Evolutionary conservation across 345 rosid species (phyloP).

Genomic region (Combretum micranthum): DNA sequence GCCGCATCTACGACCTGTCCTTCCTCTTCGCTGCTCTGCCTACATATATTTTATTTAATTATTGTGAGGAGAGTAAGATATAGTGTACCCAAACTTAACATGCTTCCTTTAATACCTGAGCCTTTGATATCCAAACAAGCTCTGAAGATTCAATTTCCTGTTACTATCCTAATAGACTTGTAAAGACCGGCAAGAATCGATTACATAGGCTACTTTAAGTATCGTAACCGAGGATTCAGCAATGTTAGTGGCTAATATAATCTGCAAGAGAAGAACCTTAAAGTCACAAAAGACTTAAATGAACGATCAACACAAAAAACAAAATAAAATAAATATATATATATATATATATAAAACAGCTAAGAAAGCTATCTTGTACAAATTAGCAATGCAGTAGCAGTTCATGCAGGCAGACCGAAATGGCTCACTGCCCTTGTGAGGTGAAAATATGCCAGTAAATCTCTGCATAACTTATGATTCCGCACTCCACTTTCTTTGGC

Average conservation of each 20-base stretch:
- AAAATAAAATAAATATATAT: too few relatives aligned
- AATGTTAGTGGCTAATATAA: constrained; percentile 88
- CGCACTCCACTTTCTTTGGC: too few relatives aligned
- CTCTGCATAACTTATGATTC: too few relatives aligned
- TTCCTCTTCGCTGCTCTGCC: constrained; percentile 94
- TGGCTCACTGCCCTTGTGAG: too few relatives aligned
- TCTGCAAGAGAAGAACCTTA: constrained; percentile 34
- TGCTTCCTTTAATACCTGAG: constrained; percentile 57
- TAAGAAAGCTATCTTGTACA: too few relatives aligned
- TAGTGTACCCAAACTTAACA: constrained; percentile 1
- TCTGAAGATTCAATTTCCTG: constrained; percentile 54
- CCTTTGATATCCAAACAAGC: constrained; percentile 87
- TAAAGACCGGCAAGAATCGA: constrained; percentile 91
- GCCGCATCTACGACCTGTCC: constrained; percentile 98
- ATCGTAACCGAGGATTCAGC: constrained; percentile 97
- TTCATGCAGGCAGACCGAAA: too few relatives aligned
- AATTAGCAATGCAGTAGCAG: too few relatives aligned
- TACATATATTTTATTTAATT: constrained; percentile 19
- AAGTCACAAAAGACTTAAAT: background rate
- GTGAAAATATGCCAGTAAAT: too few relatives aligned
- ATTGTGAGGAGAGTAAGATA: constrained; percentile 4
- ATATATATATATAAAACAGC: too few relatives aligned
- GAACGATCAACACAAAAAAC: too few relatives aligned
- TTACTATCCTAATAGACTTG: constrained; percentile 78
- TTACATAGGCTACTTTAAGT: constrained; percentile 84